These are phyloP conservation scores for Panellus pusillus DNA, from an alignment of 768 basidiomycete genomes.

Conservation along the genomic window DNA sequence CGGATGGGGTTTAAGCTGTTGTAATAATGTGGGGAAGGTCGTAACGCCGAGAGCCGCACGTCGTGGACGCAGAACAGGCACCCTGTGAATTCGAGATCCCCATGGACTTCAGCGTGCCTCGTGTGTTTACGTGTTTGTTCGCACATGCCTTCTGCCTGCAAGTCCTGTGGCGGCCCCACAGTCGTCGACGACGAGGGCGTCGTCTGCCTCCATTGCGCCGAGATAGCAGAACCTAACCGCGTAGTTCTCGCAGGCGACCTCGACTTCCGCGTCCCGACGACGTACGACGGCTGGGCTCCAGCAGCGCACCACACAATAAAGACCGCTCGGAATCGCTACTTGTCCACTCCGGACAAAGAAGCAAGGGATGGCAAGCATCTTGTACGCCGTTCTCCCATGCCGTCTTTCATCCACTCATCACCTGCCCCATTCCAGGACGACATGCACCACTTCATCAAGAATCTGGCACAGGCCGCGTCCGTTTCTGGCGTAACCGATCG, in stretches of 20 bases:
- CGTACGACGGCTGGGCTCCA: slow-evolving; percentile 33
- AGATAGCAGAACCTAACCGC: slow-evolving; percentile 64
- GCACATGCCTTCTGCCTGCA: slow-evolving; percentile 43
- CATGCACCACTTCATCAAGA: slow-evolving; percentile 62
- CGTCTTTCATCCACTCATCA: slow-evolving; percentile 11
- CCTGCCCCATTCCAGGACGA: slow-evolving; percentile 45
- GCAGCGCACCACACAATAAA: slow-evolving; percentile 43
- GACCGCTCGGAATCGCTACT: slow-evolving; percentile 54
- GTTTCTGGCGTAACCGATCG: slow-evolving; percentile 63
- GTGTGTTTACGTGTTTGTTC: no score
- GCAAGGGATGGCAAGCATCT: slow-evolving; percentile 62
- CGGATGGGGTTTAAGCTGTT: slow-evolving; percentile 10
- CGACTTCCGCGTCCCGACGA: slow-evolving; percentile 36
- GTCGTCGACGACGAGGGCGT: slow-evolving; percentile 59
- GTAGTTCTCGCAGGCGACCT: slow-evolving; percentile 53
- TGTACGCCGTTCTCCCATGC: slow-evolving; percentile 38
- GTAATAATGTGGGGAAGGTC: neutral
- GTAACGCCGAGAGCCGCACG: no score
- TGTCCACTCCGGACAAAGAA: slow-evolving; percentile 67
- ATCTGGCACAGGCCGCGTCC: slow-evolving; percentile 58
- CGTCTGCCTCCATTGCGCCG: slow-evolving; percentile 72
- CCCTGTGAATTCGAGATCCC: no score
- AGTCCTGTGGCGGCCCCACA: slow-evolving; percentile 52
- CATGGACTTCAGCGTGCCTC: no score
- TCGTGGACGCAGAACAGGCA: no score